Evolutionary conservation across 495 filamentous ascomycete species (phyloP), one percentile per base, ranked within the genome.

Genomic region (Neurospora terricola): DNA sequence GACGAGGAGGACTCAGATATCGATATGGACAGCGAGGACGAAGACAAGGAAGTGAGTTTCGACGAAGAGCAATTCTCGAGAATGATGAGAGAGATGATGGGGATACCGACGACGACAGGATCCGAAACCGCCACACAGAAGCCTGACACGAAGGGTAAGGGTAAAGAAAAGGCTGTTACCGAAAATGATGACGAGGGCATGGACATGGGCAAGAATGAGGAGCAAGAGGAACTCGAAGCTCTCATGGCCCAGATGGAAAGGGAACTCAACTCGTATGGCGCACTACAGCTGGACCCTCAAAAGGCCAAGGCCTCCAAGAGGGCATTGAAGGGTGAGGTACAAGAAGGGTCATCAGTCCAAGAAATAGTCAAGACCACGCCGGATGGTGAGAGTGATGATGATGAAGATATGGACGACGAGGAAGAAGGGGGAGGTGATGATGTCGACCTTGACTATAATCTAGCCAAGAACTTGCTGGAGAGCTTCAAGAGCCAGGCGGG

Each of bases 81-180:
- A 69, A 92, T 97, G 90, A 97, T 98, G 93, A 89, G 90, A 71
- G 94, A 97, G 79, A 97, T 97, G 92, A 96, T 96, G 92, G 93
- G 93, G 12, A 85, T 96, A 81, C 91, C 93, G 27, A 62, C 73
- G 14, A 42, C 39, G 11, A 14, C 11, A 59, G 48, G 48, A 27
- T 16, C 54, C 23, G 54, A 66, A 27, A 66, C 14, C 54, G 27
- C 54, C 27, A 45, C 82, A 6, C 54, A 18, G 8, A 16, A 66
- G 27, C 27, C 27, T 18, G 27, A 34, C 27, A 66, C 27, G 5
- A 82, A 80, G n/a, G 36, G 73, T 37, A 76, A 78, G 27, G 21
- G 54, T 5, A 73, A 70, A 23, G 66, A 5, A 54, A 81, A 82
- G 27, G 70, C n/a, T 23, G 43, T 39, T 37, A 18, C 21, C 36